phyloP scores from a whole-genome alignment of 768 basidiomycete species.

The Boletus huronensis region DNA sequence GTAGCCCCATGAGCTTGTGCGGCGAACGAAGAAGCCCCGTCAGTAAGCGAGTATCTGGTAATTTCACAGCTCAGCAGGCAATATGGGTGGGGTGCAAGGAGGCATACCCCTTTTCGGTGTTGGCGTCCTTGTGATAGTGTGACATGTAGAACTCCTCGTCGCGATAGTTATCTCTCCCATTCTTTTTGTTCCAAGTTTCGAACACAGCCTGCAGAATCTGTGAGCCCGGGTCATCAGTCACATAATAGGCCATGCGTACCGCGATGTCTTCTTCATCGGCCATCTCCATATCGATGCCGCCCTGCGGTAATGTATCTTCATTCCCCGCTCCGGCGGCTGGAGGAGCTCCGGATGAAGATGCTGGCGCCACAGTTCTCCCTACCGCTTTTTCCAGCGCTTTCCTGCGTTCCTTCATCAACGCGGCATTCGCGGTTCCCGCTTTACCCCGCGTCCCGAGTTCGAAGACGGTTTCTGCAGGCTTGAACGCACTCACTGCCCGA shows the following conservation, averaged over 20 bases:
- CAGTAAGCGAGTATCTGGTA: conserved; percentile 78
- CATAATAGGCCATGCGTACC: conserved; percentile 38
- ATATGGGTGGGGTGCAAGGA: not conserved
- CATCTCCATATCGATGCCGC: conserved; percentile 51
- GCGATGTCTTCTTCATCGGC: conserved; percentile 76
- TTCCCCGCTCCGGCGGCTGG: conserved; percentile 35
- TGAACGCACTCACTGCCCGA: conserved; percentile 75
- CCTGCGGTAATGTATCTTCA: conserved; percentile 28
- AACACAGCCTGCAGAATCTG: conserved; percentile 56
- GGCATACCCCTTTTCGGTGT: conserved; percentile 84
- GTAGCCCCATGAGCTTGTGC: conserved; percentile 77
- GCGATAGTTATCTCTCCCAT: conserved; percentile 48
- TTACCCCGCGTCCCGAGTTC: conserved; percentile 79
- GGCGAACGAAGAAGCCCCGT: conserved; percentile 82
- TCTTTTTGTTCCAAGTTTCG: conserved; percentile 46
- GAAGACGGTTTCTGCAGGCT: conserved; percentile 85
- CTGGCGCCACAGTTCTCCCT: conserved; percentile 40
- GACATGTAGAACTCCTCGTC: conserved; percentile 92
- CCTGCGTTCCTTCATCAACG: conserved; percentile 85
- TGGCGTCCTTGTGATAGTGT: conserved; percentile 82
- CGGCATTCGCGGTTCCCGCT: conserved; percentile 50
- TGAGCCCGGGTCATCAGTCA: conserved; percentile 3
- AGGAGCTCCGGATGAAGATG: conserved; percentile 26
- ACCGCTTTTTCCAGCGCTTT: conserved; percentile 69
- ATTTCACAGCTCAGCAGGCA: not conserved